Evolutionary conservation across 2,329 filamentous ascomycete species (phyloP), one percentile per base, ranked within the genome.

Genomic region (Colletotrichum falcatum): DNA sequence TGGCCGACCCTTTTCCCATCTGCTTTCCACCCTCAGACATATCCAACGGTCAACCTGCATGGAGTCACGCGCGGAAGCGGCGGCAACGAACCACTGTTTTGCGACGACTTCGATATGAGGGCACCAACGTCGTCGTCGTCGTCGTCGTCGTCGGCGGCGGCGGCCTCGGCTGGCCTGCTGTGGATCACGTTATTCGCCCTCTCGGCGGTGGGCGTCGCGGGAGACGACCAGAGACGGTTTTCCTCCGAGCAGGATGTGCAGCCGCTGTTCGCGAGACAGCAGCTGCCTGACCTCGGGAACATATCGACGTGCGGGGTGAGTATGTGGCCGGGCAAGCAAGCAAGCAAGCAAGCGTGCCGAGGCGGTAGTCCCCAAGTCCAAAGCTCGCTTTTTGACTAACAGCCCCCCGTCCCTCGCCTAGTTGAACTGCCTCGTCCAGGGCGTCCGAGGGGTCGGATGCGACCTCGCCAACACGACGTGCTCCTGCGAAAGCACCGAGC

Each of bases 401-500:
- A 18, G 7, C 30, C 30, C 30, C 30, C 9, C n/a, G 0, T 9
- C 9, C n/a, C 1, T 4, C 4, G 1, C 33, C 0, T 9, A 70
- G 67, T n/a, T 67, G 20, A 62, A 46, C 23, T 70, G 67, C 20
- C 67, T 70, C 11, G 30, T 67, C 2, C 67, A 70, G 58, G 37
- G 58, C 28, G 49, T 70, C 64, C 39, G 53, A 6, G 64, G 53
- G 23, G 58, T 61, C 30, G 71, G 71, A 7, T 73, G 71, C n/a
- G 69, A 49, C 49, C 33, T 71, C n/a, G 65, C 71, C 18, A 71
- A 73, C 64, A 68, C 65, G 30, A 67, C 68, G 3, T 73, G 71
- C 28, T 67, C 69, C 4, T 73, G 71, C 26, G 58, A 56, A 7
- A 73, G 65, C 37, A 48, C 63, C 4, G 59, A 58, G 6, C 68